Conservation (phyloP, 345 rosid species). For the Heritiera littoralis region DNA sequence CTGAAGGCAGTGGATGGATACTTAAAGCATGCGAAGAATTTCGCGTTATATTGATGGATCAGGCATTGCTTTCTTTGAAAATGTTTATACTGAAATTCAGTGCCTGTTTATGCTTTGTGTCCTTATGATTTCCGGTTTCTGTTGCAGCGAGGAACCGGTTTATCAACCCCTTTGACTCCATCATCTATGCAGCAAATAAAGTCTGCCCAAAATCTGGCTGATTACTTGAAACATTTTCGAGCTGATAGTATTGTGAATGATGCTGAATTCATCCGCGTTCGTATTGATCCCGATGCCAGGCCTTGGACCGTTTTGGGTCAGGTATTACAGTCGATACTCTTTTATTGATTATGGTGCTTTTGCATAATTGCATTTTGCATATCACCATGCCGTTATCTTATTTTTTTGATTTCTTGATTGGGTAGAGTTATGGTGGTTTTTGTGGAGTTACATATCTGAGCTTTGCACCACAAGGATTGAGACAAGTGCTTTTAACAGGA, state of each 20-base stretch:
- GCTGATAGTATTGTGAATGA: conserved; percentile 92
- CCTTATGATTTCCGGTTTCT: background rate
- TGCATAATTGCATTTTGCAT: conserved; percentile 7
- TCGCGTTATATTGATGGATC: conserved; percentile 88
- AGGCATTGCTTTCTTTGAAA: conserved; percentile 47
- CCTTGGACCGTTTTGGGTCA: conserved; percentile 91
- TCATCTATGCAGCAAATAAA: conserved; percentile 84
- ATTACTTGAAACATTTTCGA: conserved; percentile 68
- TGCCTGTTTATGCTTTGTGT: conserved; percentile 1
- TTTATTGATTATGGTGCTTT: conserved; percentile 6
- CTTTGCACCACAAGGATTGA: conserved; percentile 88
- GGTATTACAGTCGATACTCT: conserved; percentile 41
- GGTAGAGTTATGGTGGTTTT: conserved; percentile 93
- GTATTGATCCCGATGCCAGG: conserved; percentile 74
- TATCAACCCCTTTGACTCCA: conserved; percentile 75
- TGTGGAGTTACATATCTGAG: conserved; percentile 89
- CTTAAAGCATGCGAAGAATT: conserved; percentile 84
- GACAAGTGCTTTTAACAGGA: conserved; percentile 86
- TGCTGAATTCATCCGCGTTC: conserved; percentile 77
- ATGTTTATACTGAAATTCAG: conserved; percentile 9
- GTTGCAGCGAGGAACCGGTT: conserved; percentile 95
- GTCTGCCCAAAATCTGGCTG: conserved; percentile 61
- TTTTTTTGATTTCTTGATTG: background rate
- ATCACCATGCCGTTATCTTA: background rate
- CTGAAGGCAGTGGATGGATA: conserved; percentile 84